phyloP scores from a whole-genome alignment of 2,329 filamentous ascomycete genomes.

The Cyphellophora europaea region DNA sequence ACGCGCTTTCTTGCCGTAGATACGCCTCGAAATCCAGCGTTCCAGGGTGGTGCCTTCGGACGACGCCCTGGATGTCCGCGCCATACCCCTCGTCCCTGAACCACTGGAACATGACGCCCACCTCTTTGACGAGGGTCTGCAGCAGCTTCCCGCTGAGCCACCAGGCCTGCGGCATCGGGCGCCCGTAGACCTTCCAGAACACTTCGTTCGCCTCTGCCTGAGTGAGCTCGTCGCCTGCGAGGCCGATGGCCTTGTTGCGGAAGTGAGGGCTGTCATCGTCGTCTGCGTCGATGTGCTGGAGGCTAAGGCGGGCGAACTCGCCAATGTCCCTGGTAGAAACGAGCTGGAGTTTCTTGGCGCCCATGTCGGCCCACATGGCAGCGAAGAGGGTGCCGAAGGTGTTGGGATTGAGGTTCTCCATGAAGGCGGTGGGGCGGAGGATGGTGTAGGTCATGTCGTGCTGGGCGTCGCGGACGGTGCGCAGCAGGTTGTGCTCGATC shows the following conservation, averaged over 20 bases:
- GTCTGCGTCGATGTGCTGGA: constrained; percentile 29
- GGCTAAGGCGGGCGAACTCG: constrained; percentile 39
- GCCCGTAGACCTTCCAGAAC: constrained; percentile 38
- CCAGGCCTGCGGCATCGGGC: constrained; percentile 28
- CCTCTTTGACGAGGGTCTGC: constrained; percentile 22
- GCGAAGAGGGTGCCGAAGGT: constrained; percentile 16
- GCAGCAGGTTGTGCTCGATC: constrained; percentile 18
- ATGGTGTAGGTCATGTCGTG: constrained; percentile 18
- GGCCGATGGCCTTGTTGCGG: constrained; percentile 33
- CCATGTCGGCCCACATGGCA: constrained; percentile 23
- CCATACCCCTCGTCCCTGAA: constrained; percentile 39
- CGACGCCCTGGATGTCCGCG: constrained; percentile 31
- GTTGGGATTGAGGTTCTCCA: constrained; percentile 17
- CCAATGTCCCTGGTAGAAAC: constrained; percentile 42
- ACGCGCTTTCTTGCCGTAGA: constrained; percentile 39
- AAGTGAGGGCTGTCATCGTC: constrained; percentile 22
- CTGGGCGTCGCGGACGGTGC: constrained; percentile 17
- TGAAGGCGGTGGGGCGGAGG: constrained; percentile 19
- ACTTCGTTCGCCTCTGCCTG: constrained; percentile 34
- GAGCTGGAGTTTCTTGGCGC: constrained; percentile 34
- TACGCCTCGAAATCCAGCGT: constrained; percentile 40
- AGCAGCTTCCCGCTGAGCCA: constrained; percentile 12
- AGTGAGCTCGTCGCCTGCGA: constrained; percentile 45
- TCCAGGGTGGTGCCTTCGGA: constrained; percentile 34
- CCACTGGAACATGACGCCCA: constrained; percentile 43